Percentiles rank a stretch among this genome's conserved stretches.
phyloP scores from a whole-genome alignment of 768 basidiomycete genomes.

The Exidia glandulosa region DNA sequence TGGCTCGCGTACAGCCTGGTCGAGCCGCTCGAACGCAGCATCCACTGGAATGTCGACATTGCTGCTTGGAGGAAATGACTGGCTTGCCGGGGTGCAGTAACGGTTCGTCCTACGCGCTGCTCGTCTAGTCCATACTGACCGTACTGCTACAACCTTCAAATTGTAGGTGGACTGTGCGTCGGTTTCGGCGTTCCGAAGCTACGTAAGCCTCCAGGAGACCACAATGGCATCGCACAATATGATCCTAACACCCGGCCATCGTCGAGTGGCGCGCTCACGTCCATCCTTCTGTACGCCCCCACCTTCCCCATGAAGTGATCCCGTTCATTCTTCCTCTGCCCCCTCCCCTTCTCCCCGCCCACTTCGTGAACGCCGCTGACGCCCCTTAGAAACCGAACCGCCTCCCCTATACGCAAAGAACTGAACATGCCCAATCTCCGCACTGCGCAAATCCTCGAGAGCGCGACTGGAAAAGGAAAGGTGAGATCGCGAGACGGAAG shows the following conservation, averaged over 20 bases:
- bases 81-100: conserved; percentile 94
- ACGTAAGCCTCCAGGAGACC: conserved; percentile 36
- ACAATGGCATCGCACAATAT: conserved; percentile 48
- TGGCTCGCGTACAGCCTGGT: conserved; percentile 93
- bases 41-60: conserved; percentile 75
- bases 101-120: conserved; percentile 32
- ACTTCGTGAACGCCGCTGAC: conserved; percentile 2
- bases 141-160: too few relatives aligned
- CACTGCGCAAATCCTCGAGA: conserved; percentile 83
- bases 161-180: conserved; percentile 70
- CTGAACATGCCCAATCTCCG: conserved; percentile 45
- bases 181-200: conserved; percentile 74
- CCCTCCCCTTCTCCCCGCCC: background rate
- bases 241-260: conserved; percentile 76
- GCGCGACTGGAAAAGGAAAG: conserved; percentile 93
- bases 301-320: too few relatives aligned
- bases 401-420: conserved; percentile 50
- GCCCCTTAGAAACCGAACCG: conserved; percentile 61
- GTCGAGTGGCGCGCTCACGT: conserved; percentile 95
- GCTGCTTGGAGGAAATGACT: conserved; percentile 77
- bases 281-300: conserved; percentile 68
- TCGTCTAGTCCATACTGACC: background rate
- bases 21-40: conserved; percentile 65
- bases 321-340: too few relatives aligned
- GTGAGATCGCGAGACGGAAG: conserved; percentile 77